Percentiles rank a stretch among this genome's conserved stretches.
These are phyloP conservation scores for Novymonas esmeraldas DNA, from an alignment of 208 protist species.

Conservation along the genomic window DNA sequence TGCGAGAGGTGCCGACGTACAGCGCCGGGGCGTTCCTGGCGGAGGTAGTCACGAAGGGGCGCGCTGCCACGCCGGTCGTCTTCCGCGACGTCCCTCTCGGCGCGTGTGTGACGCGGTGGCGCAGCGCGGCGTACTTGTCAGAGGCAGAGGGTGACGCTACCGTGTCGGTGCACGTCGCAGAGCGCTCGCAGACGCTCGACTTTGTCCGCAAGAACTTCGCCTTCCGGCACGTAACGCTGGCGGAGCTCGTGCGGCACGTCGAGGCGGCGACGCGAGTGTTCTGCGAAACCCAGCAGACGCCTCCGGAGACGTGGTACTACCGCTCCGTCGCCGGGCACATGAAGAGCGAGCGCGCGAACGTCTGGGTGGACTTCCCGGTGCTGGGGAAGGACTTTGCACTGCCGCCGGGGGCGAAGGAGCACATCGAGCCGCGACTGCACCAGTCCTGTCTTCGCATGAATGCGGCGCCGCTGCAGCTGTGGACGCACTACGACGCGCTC, in stretches of 20 bases:
- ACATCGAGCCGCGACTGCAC: conserved; percentile 73
- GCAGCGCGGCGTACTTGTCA: conserved; percentile 61
- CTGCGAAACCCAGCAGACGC: conserved; percentile 6
- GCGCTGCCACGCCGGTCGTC: conserved; percentile 57
- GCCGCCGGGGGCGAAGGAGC: conserved; percentile 40
- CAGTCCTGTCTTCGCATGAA: conserved; percentile 91
- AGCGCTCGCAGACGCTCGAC: conserved; percentile 64
- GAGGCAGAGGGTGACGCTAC: conserved; percentile 39
- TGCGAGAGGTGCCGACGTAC: conserved; percentile 47
- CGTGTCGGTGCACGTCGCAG: conserved; percentile 84
- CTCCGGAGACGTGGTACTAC: conserved; percentile 83
- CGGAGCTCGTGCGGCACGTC: conserved; percentile 72
- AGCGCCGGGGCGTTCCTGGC: conserved; percentile 44
- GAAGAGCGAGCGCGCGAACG: conserved; percentile 82
- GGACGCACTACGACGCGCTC: conserved; percentile 94
- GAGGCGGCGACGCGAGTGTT: conserved; percentile 30
- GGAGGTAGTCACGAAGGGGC: conserved; percentile 21
- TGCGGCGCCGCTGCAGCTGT: conserved; percentile 86
- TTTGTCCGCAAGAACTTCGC: conserved; percentile 93
- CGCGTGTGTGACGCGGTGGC: conserved; percentile 58
- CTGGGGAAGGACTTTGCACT: conserved; percentile 80
- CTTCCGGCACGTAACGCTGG: conserved; percentile 78
- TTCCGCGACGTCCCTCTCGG: conserved; percentile 72
- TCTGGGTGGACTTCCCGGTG: conserved; percentile 82
- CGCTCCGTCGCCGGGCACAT: conserved; percentile 84